Conservation (phyloP, 2,329 filamentous ascomycete genomes). For the Cercospora janseana region DNA sequence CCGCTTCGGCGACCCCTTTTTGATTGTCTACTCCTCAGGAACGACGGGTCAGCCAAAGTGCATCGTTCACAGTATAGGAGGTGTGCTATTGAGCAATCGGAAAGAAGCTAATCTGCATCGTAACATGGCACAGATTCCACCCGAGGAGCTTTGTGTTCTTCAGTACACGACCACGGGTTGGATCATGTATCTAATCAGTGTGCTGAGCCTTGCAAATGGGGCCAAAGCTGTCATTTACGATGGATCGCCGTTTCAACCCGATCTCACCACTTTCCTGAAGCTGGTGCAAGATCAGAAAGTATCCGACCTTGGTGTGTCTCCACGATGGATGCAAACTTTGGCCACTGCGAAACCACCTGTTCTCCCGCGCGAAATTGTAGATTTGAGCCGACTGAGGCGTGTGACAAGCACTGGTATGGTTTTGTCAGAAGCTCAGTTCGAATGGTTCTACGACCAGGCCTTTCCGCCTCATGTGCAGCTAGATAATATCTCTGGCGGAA, state of each 20-base stretch:
- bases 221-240: slow-evolving; percentile 71
- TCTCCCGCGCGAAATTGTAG: slow-evolving; percentile 59
- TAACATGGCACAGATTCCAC: slow-evolving; percentile 40
- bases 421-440: slow-evolving; percentile 70
- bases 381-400: slow-evolving; percentile 60
- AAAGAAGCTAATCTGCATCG: slow-evolving; percentile 63
- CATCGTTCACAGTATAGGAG: slow-evolving; percentile 75
- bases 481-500: slow-evolving; percentile 73
- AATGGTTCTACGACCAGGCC: slow-evolving; percentile 73
- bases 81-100: slow-evolving; percentile 56
- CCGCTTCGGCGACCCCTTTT: slow-evolving; percentile 70
- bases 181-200: slow-evolving; percentile 78
- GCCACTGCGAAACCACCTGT: slow-evolving; percentile 58
- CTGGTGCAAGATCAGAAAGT: slow-evolving; percentile 63
- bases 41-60: slow-evolving; percentile 83
- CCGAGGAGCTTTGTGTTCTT: slow-evolving; percentile 44
- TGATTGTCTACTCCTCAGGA: slow-evolving; percentile 71
- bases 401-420: slow-evolving; percentile 82
- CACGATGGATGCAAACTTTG: slow-evolving; percentile 73
- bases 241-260: slow-evolving; percentile 74
- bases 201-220: slow-evolving; percentile 60
- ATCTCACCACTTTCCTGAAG: slow-evolving; percentile 61
- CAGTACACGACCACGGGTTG: slow-evolving; percentile 71
- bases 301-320: slow-evolving; percentile 72
- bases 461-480: slow-evolving; percentile 69